Conservation (phyloP, 2,329 filamentous ascomycete genomes). For the Phyllosticta citribraziliensis region DNA sequence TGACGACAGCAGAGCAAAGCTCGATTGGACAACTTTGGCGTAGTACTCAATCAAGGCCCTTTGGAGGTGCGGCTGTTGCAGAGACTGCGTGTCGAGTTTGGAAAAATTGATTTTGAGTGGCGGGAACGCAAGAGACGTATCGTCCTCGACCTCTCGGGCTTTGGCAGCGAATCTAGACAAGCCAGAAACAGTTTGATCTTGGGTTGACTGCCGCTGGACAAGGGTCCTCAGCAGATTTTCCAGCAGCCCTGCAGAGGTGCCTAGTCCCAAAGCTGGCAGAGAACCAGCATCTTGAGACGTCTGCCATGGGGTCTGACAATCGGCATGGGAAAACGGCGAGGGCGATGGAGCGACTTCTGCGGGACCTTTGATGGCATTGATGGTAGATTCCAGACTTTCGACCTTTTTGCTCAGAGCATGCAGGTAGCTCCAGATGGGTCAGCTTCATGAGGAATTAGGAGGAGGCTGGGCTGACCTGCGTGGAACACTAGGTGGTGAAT, state of each 20-base stretch:
- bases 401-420: conserved; percentile 6
- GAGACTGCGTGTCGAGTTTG: conserved; percentile 2
- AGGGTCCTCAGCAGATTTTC: conserved; percentile 1
- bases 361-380: background rate
- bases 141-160: background rate
- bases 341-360: background rate
- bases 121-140: background rate
- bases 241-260: conserved; percentile 5
- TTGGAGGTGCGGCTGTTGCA: conserved; percentile 8
- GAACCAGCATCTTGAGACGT: background rate
- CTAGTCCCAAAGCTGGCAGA: background rate
- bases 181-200: background rate
- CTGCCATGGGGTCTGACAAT: background rate
- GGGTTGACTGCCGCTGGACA: background rate
- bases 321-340: background rate
- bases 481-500: background rate
- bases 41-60: conserved; percentile 6
- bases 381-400: conserved; percentile 4
- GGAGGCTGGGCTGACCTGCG: background rate
- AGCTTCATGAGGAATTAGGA: background rate
- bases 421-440: conserved; percentile 1
- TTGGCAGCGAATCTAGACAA: background rate
- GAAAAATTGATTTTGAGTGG: conserved; percentile 1
- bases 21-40: conserved; percentile 4
- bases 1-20: background rate